phyloP scores from a whole-genome alignment of 2,329 filamentous ascomycete genomes.

The Paecilomyces variotii region DNA sequence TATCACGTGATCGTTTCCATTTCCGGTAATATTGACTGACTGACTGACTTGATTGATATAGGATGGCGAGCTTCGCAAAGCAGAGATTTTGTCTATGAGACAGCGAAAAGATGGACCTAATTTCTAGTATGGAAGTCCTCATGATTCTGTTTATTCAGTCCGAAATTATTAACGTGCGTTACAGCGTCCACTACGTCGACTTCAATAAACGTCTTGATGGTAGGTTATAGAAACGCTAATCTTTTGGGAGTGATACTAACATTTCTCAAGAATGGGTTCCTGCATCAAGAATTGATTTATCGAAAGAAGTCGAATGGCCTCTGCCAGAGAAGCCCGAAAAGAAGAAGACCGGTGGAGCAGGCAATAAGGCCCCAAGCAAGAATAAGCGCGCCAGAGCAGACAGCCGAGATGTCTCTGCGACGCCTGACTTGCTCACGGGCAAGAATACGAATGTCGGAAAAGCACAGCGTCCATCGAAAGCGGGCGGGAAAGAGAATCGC shows the following conservation, averaged over 20 bases:
- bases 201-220: conserved; percentile 81
- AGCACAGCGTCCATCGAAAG: conserved; percentile 44
- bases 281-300: conserved; percentile 72
- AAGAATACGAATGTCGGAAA: conserved; percentile 42
- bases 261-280: conserved; percentile 76
- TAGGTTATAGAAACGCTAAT: conserved; percentile 11
- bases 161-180: conserved; percentile 10
- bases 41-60: conserved; percentile 21
- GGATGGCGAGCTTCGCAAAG: conserved; percentile 79
- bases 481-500: conserved; percentile 54
- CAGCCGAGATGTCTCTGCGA: conserved; percentile 49
- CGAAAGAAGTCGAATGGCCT: conserved; percentile 92
- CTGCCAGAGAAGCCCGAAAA: conserved; percentile 84
- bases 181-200: conserved; percentile 83
- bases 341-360: conserved; percentile 58
- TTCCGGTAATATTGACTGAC: conserved; percentile 7
- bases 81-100: conserved; percentile 92
- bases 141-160: neutral
- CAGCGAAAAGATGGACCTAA: conserved; percentile 80
- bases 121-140: conserved; percentile 56
- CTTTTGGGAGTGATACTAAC: conserved; percentile 20
- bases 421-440: conserved; percentile 44
- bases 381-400: conserved; percentile 48
- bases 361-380: conserved; percentile 47
- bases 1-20: conserved; percentile 23